phyloP scores from a whole-genome alignment of 345 rosid species.

The Rhizophora mangle region DNA sequence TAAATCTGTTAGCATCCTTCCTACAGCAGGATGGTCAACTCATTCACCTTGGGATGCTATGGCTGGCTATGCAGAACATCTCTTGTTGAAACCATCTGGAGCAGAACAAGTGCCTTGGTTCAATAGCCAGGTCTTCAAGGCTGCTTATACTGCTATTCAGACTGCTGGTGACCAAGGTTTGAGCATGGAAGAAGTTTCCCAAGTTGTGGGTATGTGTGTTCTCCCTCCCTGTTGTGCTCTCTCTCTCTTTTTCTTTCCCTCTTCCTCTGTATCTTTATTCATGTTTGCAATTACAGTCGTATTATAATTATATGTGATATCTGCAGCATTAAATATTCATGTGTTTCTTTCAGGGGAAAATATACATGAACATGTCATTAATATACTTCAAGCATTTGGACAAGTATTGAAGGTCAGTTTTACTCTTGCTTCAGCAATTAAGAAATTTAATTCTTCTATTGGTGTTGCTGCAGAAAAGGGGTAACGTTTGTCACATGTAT shows the following conservation, averaged over 20 bases:
- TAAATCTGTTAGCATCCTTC: conserved; percentile 30
- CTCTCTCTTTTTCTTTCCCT: neutral
- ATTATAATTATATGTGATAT: neutral
- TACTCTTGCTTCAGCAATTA: conserved; percentile 7
- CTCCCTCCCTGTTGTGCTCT: neutral
- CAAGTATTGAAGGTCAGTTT: conserved; percentile 69
- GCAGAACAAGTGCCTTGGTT: conserved; percentile 25
- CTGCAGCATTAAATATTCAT: conserved; percentile 23
- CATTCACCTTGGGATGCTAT: conserved; percentile 76
- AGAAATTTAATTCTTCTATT: neutral
- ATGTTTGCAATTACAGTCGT: conserved; percentile 1
- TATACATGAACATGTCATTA: conserved; percentile 40
- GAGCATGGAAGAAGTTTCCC: conserved; percentile 57
- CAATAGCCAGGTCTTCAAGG: conserved; percentile 52
- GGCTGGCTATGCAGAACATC: conserved; percentile 52
- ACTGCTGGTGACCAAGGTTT: conserved; percentile 96
- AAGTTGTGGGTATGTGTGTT: conserved; percentile 40
- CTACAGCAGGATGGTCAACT: conserved; percentile 35
- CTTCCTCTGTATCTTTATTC: neutral
- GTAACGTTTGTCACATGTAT: neutral
- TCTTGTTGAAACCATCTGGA: conserved; percentile 37
- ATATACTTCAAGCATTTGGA: conserved; percentile 82
- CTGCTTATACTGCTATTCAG: conserved; percentile 55
- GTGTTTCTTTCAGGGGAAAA: conserved; percentile 48
- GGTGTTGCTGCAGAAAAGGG: neutral